Evolutionary conservation across 257 asterid species (phyloP).

Genomic region (Gentiana straminea): DNA sequence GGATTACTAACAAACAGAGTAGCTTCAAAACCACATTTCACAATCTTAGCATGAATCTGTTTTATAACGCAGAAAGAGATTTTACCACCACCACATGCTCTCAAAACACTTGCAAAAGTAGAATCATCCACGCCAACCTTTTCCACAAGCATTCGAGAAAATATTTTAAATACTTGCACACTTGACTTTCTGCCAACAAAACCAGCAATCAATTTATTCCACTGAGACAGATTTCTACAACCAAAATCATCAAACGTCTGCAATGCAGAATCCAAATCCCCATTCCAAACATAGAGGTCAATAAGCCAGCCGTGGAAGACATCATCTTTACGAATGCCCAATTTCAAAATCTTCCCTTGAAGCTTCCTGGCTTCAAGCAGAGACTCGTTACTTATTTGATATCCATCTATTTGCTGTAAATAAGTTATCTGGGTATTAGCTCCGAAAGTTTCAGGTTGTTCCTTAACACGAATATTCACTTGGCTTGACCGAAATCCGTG

Average conservation of each 20-base stretch:
- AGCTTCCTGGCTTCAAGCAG: conserved; percentile 19
- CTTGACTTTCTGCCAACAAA: conserved; percentile 18
- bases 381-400: conserved; percentile 9
- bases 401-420: conserved; percentile 15
- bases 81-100: conserved; percentile 31
- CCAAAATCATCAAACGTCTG: conserved; percentile 22
- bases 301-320: conserved; percentile 12
- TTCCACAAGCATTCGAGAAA: conserved; percentile 23
- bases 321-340: conserved; percentile 15
- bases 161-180: conserved; percentile 20
- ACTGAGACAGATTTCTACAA: conserved; percentile 18
- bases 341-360: conserved; percentile 19
- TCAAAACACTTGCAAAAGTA: conserved; percentile 34
- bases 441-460: conserved; percentile 3
- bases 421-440: conserved; percentile 8
- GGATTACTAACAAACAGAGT: conserved; percentile 43
- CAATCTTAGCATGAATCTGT: conserved; percentile 61
- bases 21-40: conserved; percentile 37
- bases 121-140: conserved; percentile 27
- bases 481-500: background rate
- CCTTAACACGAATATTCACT: background rate
- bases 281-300: conserved; percentile 23
- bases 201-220: conserved; percentile 21
- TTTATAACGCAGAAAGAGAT: conserved; percentile 21
- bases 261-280: conserved; percentile 22